Conservation (phyloP, 495 filamentous ascomycete species). For the Echria macrotheca region DNA sequence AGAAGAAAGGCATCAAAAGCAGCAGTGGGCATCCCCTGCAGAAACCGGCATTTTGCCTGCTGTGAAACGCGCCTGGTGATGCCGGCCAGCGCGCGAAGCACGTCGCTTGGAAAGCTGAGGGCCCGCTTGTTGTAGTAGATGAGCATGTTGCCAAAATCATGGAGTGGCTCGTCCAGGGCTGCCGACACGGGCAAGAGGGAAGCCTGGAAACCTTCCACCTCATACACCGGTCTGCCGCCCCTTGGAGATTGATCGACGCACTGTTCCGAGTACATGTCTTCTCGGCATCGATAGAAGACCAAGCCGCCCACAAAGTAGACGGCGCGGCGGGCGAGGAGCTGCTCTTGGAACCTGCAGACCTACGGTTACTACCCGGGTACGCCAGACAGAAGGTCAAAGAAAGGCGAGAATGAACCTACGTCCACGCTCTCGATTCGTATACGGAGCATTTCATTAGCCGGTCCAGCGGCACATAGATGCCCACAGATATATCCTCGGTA, state of each 20-base stretch:
- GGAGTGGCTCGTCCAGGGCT: background rate
- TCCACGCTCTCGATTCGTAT: conserved; percentile 11
- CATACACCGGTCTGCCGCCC: no score
- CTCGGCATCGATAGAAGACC: conserved; percentile 9
- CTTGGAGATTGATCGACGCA: background rate
- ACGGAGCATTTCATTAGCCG: background rate
- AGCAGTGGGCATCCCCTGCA: conserved; percentile 14
- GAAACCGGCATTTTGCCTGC: conserved; percentile 5
- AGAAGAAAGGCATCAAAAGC: conserved; percentile 11
- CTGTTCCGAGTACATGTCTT: background rate
- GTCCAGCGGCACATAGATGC: background rate
- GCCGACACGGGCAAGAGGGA: no score
- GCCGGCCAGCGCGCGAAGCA: conserved; percentile 14
- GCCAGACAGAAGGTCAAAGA: background rate
- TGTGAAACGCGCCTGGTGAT: conserved; percentile 14
- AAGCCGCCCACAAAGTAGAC: conserved; percentile 9
- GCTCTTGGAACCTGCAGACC: conserved; percentile 15
- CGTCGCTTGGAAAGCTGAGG: conserved; percentile 12
- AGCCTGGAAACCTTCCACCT: no score
- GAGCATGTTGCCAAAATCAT: conserved; percentile 9
- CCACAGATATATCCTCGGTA: background rate
- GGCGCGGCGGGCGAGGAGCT: conserved; percentile 9
- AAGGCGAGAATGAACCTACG: background rate
- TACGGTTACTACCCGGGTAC: background rate
- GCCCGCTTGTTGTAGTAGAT: conserved; percentile 10